Evolutionary conservation across 2,329 filamentous ascomycete genomes (phyloP), one percentile per base, ranked within the genome.

Genomic region (Trichoderma simmonsii): DNA sequence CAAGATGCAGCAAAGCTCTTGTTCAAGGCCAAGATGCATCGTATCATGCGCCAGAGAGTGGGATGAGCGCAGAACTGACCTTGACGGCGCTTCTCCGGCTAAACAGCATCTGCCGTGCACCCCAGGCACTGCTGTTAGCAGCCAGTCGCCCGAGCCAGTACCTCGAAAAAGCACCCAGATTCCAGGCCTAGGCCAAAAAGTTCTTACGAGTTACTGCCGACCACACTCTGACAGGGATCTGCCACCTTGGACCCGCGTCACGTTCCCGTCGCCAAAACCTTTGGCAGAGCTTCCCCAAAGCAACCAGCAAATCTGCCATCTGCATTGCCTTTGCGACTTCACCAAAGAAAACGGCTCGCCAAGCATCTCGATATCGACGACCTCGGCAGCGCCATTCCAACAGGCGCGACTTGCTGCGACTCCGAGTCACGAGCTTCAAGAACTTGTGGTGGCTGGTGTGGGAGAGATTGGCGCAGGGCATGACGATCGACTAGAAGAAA

Each of bases 1-100:
- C 11, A 39, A 59, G 11, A 14, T 43, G 36, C 57, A 54, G 54
- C 61, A 51, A 51, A 51, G 48, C 39, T 57, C 36, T 60, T 24
- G 61, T 63, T 9, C 59, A 39, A 70, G 32, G 12, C 61, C 15
- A 30, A 48, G 28, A 59, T 67, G 18, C 24, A 48, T 65, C 56
- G 66, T 63, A 39, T 30, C 61, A 51, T 69, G 56, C 65, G 54
- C 66, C 32, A 48, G 26, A 71, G 72, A 60, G 61, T 72, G 73
- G 76, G 56, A 69, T 69, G 66, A 62, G 66, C 39, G 74, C 28
- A 30, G 21, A 12, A 21, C 39, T 18, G 75, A 76, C 77, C 72
- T 75, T 73, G 68, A 54, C 75, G 73, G 73, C 39, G 75, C 65
- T 78, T 77, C 64, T 4, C 71, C 78, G 78, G 78, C 71, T 77